Percentiles rank a stretch among this genome's conserved stretches.
phyloP scores from a whole-genome alignment of 345 rosid genomes.

The Combretum micranthum region DNA sequence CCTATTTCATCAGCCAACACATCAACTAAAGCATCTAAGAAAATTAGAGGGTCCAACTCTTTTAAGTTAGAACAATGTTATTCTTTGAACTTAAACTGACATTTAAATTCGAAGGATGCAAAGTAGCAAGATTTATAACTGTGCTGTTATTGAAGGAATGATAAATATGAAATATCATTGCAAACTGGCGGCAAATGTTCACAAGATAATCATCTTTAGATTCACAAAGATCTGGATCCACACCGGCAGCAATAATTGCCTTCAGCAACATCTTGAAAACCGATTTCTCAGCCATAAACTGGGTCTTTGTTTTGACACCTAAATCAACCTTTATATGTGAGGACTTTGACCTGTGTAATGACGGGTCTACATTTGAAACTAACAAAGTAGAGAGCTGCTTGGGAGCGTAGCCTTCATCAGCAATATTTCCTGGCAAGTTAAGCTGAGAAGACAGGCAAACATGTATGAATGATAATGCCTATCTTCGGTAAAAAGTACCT shows the following conservation, averaged over 20 bases:
- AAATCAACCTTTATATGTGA: slow-evolving; percentile 71
- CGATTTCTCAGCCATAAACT: slow-evolving; percentile 95
- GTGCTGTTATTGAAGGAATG: too few species aligned
- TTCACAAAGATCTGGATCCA: slow-evolving; percentile 74
- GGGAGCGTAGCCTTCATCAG: slow-evolving; percentile 50
- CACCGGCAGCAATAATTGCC: slow-evolving; percentile 80
- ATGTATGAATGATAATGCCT: slow-evolving; percentile 79
- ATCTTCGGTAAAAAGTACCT: slow-evolving; percentile 86
- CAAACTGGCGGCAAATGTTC: too few species aligned
- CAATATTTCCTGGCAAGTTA: slow-evolving; percentile 89
- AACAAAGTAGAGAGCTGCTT: slow-evolving; percentile 56
- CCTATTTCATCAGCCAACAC: too few species aligned
- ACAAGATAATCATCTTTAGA: too few species aligned
- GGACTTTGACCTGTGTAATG: slow-evolving; percentile 69
- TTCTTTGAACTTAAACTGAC: slow-evolving; percentile 53
- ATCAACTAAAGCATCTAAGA: too few species aligned
- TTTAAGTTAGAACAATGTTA: too few species aligned
- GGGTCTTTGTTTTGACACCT: too few species aligned
- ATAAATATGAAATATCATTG: too few species aligned
- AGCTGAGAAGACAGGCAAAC: slow-evolving; percentile 95
- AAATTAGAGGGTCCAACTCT: too few species aligned
- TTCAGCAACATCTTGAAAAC: slow-evolving; percentile 85
- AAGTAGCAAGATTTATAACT: slow-evolving; percentile 32
- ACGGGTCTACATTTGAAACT: slow-evolving; percentile 60
- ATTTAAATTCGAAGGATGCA: slow-evolving; percentile 41